Base-by-base conservation (phyloP, 495 filamentous ascomycete species). In the Daldinia childiae region DNA sequence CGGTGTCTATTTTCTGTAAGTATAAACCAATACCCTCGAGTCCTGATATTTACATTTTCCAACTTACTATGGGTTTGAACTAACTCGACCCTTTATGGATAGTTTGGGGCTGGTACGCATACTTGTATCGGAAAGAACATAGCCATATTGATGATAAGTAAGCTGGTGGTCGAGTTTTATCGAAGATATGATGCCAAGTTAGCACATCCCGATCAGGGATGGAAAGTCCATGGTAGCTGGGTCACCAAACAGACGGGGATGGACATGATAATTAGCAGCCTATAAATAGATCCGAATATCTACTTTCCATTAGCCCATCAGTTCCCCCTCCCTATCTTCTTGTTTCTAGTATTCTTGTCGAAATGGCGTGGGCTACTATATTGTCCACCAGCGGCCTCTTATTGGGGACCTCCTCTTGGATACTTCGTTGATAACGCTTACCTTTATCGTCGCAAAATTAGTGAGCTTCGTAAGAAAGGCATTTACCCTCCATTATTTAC, bases 1-100 rank as follows among this genome's bases (percentile, higher is more conserved):
- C 29, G 27, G 15, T 32, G 30, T 34, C 48, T n/a, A 17, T 69
- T 45, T 36, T 55, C 60, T 57, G 19, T 60, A 30, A 51, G 65
- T 57, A 8, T 48, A 39, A 64, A 19, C 48, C 45, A 29, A 58
- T 7, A 56, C 17, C 45, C 39, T 24, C 17, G 17, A 43, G 14
- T n/a, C 41, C 6, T 45, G 15, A 11, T 19, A 6, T 19, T 45
- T 45, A 19, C 21, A 1, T 21, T 45, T 45, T 45, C 41, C 7
- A 17, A 45, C 34, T 45, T 0, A 8, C 21, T 8, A 3, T 21
- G 41, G 6, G 3, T 0, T 45, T 45, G n/a, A 17, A 4, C 41
- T 45, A 17, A 45, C 41, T 17, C 4, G 3, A 21, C 17, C 8
- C 9, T 21, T 11, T 6, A 9, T 1, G 9, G 24, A 48, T 3